Base-by-base conservation (phyloP, 257 asterid species). In the Striga asiatica region DNA sequence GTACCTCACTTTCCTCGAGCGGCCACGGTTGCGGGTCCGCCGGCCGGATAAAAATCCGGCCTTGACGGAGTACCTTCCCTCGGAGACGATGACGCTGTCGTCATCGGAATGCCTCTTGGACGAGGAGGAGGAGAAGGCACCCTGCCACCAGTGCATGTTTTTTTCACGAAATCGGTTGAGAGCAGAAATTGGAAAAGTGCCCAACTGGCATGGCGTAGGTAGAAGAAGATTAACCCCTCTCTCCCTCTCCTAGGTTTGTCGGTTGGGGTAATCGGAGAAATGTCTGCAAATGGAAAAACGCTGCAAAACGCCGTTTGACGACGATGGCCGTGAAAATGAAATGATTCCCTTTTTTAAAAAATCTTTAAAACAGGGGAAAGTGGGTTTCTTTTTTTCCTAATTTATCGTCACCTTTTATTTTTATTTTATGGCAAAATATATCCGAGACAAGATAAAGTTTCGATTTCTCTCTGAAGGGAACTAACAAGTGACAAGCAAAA, bases 71-170 rank as follows among this genome's bases (percentile, higher is more conserved):
- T 47, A 28, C 56, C 78, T 54, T 20, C 46, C 65, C 58, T 24
- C 60, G 54, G 59, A 64, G 32, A 41, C 35, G 12, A 72, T 43
- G 17, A 66, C 39, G 49, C 34, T 68, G 5, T 81, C 89, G 60
- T 79, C 87, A 37, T 71, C 85, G 39, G 92, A 74, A 57, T 61
- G 67, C 28, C 82, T 60, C 68, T 66, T 81, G 17, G 88, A 60
- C 24, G 81, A 51, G 31, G 79, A 51, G 35, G 82, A 69, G 0
- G 81, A 60, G 1, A 76, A 78, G 0, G 92, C 74, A 54, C 54
- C 62, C 42, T 81, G 83, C 84, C 78, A 78, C 89, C 94, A 78
- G 61, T 72, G 75, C 75, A 77, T 77, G 64, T 42, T 42, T 3
- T 2, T 43, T n/a, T n/a, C 16, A 7, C 20, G 29, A 8, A 58